These are phyloP conservation scores for Neurospora cerealis DNA, from an alignment of 495 filamentous ascomycete genomes.

Conservation along the genomic window DNA sequence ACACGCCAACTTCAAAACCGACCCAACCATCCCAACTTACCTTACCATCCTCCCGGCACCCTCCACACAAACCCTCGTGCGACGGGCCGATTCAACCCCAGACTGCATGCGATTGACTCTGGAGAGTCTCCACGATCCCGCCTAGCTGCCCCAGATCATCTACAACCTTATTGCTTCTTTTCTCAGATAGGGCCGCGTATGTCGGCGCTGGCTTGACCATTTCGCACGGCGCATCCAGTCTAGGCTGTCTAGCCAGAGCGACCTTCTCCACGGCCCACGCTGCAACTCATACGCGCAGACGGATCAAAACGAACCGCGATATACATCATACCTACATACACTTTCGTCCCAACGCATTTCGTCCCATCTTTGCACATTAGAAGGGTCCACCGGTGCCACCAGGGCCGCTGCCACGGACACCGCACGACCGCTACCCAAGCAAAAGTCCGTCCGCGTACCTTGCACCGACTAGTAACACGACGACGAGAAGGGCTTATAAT, in stretches of 20 bases:
- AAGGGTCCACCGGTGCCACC: constrained; percentile 6
- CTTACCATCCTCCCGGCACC: constrained; percentile 7
- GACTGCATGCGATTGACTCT: constrained; percentile 16
- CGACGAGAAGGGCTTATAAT: neutral
- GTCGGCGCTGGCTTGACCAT: constrained; percentile 6
- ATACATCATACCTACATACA: neutral
- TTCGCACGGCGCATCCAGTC: neutral
- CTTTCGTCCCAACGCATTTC: constrained; percentile 1
- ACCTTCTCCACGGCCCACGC: neutral
- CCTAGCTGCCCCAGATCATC: constrained; percentile 11
- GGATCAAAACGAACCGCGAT: neutral
- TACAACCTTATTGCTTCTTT: constrained; percentile 10
- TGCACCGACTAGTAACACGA: neutral
- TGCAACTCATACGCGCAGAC: no score
- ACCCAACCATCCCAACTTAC: neutral
- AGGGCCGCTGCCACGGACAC: constrained; percentile 3
- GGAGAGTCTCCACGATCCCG: constrained; percentile 25
- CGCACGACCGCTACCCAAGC: neutral
- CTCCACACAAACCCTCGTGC: constrained; percentile 7
- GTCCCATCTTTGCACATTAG: constrained; percentile 12
- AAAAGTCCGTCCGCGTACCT: neutral
- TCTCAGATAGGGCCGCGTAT: constrained; percentile 15
- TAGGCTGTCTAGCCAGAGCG: neutral
- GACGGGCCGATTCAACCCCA: constrained; percentile 27
- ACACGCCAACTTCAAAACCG: neutral